Conservation (phyloP, 345 rosid species). For the Gossypium longicalyx region DNA sequence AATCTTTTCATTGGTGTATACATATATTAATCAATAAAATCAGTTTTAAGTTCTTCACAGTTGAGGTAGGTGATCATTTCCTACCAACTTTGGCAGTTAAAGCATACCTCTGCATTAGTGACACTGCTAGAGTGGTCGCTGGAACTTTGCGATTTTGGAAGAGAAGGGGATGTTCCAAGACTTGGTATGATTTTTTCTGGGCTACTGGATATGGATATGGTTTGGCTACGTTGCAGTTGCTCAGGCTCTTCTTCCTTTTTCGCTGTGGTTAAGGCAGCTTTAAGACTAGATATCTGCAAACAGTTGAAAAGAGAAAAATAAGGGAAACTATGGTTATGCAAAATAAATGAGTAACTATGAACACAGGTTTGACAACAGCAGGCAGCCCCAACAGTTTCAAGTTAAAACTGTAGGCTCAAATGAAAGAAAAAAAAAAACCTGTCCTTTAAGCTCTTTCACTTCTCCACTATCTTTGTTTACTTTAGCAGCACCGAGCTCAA, state of each 20-base stretch:
- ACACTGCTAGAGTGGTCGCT: constrained; percentile 32
- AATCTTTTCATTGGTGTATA: not conserved
- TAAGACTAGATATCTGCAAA: constrained; percentile 66
- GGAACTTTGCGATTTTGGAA: constrained; percentile 37
- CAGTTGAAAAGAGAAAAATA: not conserved
- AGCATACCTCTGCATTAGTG: constrained; percentile 54
- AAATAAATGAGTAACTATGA: not conserved
- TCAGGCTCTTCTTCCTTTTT: constrained; percentile 52
- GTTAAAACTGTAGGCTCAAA: not conserved
- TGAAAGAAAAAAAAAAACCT: constrained; percentile 37
- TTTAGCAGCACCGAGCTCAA: constrained; percentile 95
- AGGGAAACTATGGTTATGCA: not conserved
- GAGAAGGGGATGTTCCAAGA: constrained; percentile 40
- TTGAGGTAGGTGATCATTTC: not conserved
- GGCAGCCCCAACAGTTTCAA: not conserved
- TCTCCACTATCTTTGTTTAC: constrained; percentile 76
- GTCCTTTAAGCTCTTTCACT: constrained; percentile 86
- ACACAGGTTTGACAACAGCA: not conserved
- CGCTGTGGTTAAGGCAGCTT: constrained; percentile 60
- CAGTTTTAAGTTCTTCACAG: not conserved
- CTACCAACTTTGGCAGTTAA: not conserved
- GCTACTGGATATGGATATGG: constrained; percentile 22
- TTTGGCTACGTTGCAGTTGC: constrained; percentile 30
- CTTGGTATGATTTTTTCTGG: constrained; percentile 44
- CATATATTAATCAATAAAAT: not conserved